Evolutionary conservation across 2,329 filamentous ascomycete genomes (phyloP), one percentile per base, ranked within the genome.

Genomic region (Aureobasidium namibiae): DNA sequence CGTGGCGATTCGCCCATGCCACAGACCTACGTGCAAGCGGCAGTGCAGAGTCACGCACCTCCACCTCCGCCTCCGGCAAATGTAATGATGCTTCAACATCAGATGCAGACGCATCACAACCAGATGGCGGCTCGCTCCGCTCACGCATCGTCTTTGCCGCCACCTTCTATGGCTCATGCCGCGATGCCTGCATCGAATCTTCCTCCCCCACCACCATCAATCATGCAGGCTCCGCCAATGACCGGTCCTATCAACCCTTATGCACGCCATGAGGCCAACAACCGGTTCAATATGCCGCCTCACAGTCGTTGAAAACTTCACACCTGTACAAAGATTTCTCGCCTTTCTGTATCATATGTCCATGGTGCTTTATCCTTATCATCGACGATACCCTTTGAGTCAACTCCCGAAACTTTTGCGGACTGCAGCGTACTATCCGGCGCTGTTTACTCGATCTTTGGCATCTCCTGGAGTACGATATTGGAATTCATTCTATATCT

Each of bases 211-310:
- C 52, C 52, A 13, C 53, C 60, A 34, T 61, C 62, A 16, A 36
- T 70, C 23, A 69, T 70, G 67, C 69, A 70, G 49, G 66, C 68
- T n/a, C 58, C 66, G 21, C 69, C 69, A 14, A 65, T 67, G 42
- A 70, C 68, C 23, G 69, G 69, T 24, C 69, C 69, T 14, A 67
- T 64, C 64, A 70, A 71, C 58, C 69, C 69, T 9, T 71, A 68
- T 53, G 67, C 59, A 50, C 59, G 56, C 45, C 38, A 50, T 26
- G 56, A 59, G 26, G 8, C 45, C 4, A 50, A n/a, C 18, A 44
- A 33, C n/a, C 34, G 44, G 24, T 33, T 33, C 33, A 13, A 57
- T 9, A 14, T 58, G 54, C 33, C 34, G 44, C 31, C 54, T 49
- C 54, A 48, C 29, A 11, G 54, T 38, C 52, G 52, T 26, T 56